Evolutionary conservation across 2,329 filamentous ascomycete species (phyloP).

Genomic region (Ustulina deusta): DNA sequence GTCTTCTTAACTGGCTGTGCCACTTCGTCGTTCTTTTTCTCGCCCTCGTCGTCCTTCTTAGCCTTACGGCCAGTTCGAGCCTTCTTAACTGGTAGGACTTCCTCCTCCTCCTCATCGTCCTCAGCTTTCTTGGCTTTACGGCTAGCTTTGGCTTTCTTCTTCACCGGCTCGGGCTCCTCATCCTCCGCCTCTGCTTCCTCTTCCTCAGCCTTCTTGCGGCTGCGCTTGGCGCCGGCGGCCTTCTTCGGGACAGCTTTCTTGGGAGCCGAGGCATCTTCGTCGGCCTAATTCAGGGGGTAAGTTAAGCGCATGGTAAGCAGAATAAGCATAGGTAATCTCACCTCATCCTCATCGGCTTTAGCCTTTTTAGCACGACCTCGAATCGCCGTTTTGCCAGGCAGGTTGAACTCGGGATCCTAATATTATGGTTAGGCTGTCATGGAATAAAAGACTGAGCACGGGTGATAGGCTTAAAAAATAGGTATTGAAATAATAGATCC

Average conservation of each 20-base stretch:
- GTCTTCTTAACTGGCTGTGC: constrained; percentile 41
- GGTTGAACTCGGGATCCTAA: constrained; percentile 81
- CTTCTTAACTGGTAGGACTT: constrained; percentile 38
- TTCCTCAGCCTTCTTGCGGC: constrained; percentile 52
- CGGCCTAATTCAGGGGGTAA: constrained; percentile 34
- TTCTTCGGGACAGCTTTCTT: constrained; percentile 47
- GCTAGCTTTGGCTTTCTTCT: constrained; percentile 55
- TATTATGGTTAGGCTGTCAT: constrained; percentile 11
- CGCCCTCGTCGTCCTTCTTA: constrained; percentile 36
- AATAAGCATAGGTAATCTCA: constrained; percentile 38
- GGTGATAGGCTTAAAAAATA: neutral
- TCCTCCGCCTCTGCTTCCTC: constrained; percentile 48
- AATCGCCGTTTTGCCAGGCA: constrained; percentile 74
- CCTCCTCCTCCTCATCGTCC: constrained; percentile 44
- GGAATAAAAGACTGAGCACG: constrained; percentile 27
- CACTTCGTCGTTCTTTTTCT: constrained; percentile 33
- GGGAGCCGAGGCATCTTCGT: constrained; percentile 45
- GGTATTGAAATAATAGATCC: neutral
- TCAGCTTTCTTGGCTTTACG: constrained; percentile 33
- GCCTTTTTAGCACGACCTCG: constrained; percentile 58
- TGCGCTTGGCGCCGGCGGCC: constrained; percentile 53
- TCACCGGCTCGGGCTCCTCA: constrained; percentile 49
- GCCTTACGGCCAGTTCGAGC: constrained; percentile 43
- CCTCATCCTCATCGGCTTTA: constrained; percentile 54
- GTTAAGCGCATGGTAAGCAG: constrained; percentile 1